These are phyloP conservation scores for Dendrostoma leiphaemia DNA, from an alignment of 2,329 filamentous ascomycete species.

Conservation along the genomic window DNA sequence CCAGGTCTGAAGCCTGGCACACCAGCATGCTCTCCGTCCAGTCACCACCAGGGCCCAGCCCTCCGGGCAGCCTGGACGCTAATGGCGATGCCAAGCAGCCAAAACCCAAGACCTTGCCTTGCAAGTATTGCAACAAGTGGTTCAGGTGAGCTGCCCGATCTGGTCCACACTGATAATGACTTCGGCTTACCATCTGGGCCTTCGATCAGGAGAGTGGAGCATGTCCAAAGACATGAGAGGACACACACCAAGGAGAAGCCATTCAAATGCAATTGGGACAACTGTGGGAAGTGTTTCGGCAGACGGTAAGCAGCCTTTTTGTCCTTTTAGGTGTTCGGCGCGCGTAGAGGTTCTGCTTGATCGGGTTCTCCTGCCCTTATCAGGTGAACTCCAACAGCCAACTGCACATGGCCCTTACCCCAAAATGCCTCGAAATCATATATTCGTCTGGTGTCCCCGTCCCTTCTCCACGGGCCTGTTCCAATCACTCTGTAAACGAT, in stretches of 20 bases:
- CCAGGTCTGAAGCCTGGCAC: slow-evolving; percentile 1
- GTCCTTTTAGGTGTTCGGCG: slow-evolving; percentile 7
- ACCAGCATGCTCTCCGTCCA: slow-evolving; percentile 49
- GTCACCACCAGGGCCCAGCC: slow-evolving; percentile 47
- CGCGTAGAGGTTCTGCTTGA: background rate
- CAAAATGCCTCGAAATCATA: slow-evolving; percentile 3
- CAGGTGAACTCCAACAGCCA: background rate
- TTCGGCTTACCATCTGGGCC: slow-evolving; percentile 39
- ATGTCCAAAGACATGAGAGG: slow-evolving; percentile 62
- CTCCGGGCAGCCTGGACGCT: slow-evolving; percentile 40
- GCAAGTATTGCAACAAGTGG: slow-evolving; percentile 61
- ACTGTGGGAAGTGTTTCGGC: slow-evolving; percentile 62
- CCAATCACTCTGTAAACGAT: slow-evolving; percentile 12
- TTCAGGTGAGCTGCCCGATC: slow-evolving; percentile 50
- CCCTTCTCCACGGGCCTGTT: slow-evolving; percentile 10
- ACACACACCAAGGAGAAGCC: slow-evolving; percentile 66
- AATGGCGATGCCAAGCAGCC: slow-evolving; percentile 52
- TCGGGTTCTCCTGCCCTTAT: background rate
- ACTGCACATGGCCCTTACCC: slow-evolving; percentile 4
- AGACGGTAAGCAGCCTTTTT: slow-evolving; percentile 49
- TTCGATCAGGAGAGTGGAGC: slow-evolving; percentile 57
- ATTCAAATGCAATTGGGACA: slow-evolving; percentile 57
- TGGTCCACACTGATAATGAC: slow-evolving; percentile 25
- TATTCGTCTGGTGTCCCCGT: slow-evolving; percentile 6
- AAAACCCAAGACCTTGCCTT: slow-evolving; percentile 61